Base-by-base conservation (phyloP, 2,329 filamentous ascomycete species). In the Aspergillus niger region DNA sequence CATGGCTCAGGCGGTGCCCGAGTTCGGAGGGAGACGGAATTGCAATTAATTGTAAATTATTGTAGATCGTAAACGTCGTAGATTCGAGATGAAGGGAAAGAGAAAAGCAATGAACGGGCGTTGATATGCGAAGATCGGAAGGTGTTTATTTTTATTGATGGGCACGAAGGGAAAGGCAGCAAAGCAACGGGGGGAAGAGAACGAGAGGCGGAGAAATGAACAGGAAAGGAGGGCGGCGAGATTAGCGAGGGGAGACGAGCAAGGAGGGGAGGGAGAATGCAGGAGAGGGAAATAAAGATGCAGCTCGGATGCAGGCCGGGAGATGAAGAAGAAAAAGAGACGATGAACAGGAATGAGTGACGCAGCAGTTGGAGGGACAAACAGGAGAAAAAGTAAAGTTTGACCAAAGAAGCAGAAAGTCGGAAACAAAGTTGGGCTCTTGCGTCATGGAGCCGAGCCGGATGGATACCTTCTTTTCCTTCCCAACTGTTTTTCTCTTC, bases 1-100 rank as follows among this genome's bases (percentile, higher is more conserved):
- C 76, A 79, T 79, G 65, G 58, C 55, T 60, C 55, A 55, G 55
- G 43, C 58, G 50, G 32, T 41, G 62, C 61, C 57, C 47, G 38
- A 30, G 32, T 4, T 4, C 32, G 11, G 39, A 59, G 61, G 57
- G 38, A 62, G 30, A n/a, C 11, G 13, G 5, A 32, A 22, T 13
- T 57, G 43, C 43, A 57, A 57, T 55, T 59, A 41, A 38, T 13
- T 43, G 39, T 28, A 13, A 26, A 28, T 26, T 44, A 24, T 57
- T 39, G 30, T 32, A 24, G 39, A 50, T 55, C 55, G 52, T 32
- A 32, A 49, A 39, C 36, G 47, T 52, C 36, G 50, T 57, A 43
- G 20, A n/a, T 11, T 47, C 47, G 3, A 17, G 47, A 30, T 20
- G 22, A 43, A 49, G 10, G 17, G 39, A 56, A 57, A 24, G 50